Evolutionary conservation across 164 flowering plant genomes (phyloP).

Genomic region (Platanus orientalis): DNA sequence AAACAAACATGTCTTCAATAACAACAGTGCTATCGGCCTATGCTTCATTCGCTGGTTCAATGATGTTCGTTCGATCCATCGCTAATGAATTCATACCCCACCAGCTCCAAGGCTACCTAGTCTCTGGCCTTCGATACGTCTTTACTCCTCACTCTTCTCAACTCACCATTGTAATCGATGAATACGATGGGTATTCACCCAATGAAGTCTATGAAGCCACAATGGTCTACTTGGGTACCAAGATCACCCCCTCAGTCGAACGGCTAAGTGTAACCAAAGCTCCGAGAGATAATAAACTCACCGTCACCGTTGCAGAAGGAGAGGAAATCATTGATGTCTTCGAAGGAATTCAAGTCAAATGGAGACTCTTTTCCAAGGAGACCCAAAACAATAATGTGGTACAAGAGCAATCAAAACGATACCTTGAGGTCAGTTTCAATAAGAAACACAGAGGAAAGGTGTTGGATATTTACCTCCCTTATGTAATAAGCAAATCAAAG

Average conservation of each 20-base stretch:
- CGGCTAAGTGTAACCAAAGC: slow-evolving; percentile 24
- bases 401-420: slow-evolving; percentile 2
- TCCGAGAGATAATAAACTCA: slow-evolving; percentile 20
- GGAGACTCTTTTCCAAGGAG: slow-evolving; percentile 23
- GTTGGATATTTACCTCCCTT: slow-evolving; percentile 29
- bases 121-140: neutral
- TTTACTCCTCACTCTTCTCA: neutral
- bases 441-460: slow-evolving; percentile 24
- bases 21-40: slow-evolving; percentile 22
- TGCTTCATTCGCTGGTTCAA: slow-evolving; percentile 27
- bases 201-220: slow-evolving; percentile 40
- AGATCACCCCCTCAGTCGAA: slow-evolving; percentile 14
- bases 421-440: slow-evolving; percentile 23
- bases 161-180: slow-evolving; percentile 28
- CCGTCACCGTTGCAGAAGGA: slow-evolving; percentile 18
- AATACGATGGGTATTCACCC: slow-evolving; percentile 27
- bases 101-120: neutral
- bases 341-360: slow-evolving; percentile 26
- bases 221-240: slow-evolving; percentile 29
- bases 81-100: slow-evolving; percentile 17
- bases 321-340: slow-evolving; percentile 26
- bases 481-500: slow-evolving; percentile 19
- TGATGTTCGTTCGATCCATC: slow-evolving; percentile 23
- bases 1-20: slow-evolving; percentile 18
- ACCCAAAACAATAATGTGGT: neutral